A percentile compares a stretch with the other conserved stretches of the same genome.
Evolutionary conservation across 2,329 filamentous ascomycete species (phyloP).

Genomic region (Ascosphaera aggregata): DNA sequence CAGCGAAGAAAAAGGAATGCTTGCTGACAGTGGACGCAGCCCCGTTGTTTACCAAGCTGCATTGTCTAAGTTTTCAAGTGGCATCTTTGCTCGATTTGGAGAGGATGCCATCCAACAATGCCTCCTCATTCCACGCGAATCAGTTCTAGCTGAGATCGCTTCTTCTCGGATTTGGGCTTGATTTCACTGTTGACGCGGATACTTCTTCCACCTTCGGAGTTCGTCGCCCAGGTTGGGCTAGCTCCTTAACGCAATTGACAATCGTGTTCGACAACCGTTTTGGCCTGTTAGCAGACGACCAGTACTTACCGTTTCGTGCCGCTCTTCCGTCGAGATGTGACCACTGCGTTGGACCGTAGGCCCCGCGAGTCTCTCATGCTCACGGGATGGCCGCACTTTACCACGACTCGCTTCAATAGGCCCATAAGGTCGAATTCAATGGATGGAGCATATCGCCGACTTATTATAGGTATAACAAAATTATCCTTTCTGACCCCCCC

Average conservation of each 20-base stretch:
- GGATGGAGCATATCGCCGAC: slow-evolving; percentile 9
- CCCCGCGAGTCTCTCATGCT: slow-evolving; percentile 14
- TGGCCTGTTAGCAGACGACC: slow-evolving; percentile 11
- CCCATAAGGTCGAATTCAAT: slow-evolving; percentile 15
- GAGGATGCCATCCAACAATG: no score
- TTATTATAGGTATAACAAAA: slow-evolving; percentile 6
- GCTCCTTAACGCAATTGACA: slow-evolving; percentile 8
- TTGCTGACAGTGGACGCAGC: no score
- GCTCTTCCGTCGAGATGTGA: slow-evolving; percentile 13
- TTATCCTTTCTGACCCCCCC: slow-evolving; percentile 10
- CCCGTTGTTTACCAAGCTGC: no score
- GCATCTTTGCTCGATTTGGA: no score
- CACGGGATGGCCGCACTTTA: slow-evolving; percentile 23
- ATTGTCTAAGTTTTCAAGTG: no score
- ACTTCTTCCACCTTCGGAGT: slow-evolving; percentile 21
- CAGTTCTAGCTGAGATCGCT: slow-evolving; percentile 25
- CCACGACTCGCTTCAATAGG: slow-evolving; percentile 22
- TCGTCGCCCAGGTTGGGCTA: slow-evolving; percentile 23
- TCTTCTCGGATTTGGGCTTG: slow-evolving; percentile 20
- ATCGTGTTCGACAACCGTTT: slow-evolving; percentile 7
- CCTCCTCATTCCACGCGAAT: slow-evolving; percentile 12
- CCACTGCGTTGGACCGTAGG: slow-evolving; percentile 13
- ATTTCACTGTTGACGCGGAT: slow-evolving; percentile 18
- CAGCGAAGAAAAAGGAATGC: neutral
- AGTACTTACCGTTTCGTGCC: slow-evolving; percentile 17